These are phyloP conservation scores for Metschnikowia peoriensis DNA, from an alignment of 805 yeast genomes.

Conservation along the genomic window DNA sequence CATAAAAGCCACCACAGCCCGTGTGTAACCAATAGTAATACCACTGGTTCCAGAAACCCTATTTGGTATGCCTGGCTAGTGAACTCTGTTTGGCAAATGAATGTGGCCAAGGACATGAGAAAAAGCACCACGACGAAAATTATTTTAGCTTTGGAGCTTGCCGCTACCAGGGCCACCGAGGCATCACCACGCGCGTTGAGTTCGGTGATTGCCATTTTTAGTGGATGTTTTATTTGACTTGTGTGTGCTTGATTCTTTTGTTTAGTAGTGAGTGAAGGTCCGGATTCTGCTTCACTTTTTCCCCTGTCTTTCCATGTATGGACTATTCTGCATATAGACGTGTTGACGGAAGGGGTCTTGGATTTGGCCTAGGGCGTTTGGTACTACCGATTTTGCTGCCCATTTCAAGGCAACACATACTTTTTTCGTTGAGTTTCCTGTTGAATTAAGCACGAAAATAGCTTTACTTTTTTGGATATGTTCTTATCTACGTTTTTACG, in stretches of 20 bases:
- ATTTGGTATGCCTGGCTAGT: slow-evolving; percentile 64
- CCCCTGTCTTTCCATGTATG: neutral
- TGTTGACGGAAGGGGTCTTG: neutral
- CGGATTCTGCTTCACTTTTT: neutral
- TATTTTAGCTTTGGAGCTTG: slow-evolving; percentile 36
- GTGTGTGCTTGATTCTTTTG: slow-evolving; percentile 8
- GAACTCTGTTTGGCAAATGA: slow-evolving; percentile 78
- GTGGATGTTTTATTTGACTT: neutral
- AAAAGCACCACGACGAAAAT: slow-evolving; percentile 34
- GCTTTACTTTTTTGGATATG: too few species aligned
- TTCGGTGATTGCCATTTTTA: slow-evolving; percentile 34
- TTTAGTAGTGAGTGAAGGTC: slow-evolving; percentile 23
- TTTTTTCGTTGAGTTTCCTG: too few species aligned
- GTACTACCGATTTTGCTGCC: too few species aligned
- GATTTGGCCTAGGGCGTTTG: too few species aligned
- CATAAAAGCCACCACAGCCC: slow-evolving; percentile 73
- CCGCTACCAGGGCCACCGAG: slow-evolving; percentile 22
- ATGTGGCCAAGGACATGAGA: slow-evolving; percentile 45
- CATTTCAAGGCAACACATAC: too few species aligned
- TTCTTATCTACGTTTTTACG: too few species aligned
- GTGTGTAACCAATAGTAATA: slow-evolving; percentile 68
- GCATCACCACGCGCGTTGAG: slow-evolving; percentile 24
- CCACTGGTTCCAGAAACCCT: slow-evolving; percentile 66
- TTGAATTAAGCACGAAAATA: too few species aligned
- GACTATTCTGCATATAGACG: neutral